phyloP scores from a whole-genome alignment of 2,329 filamentous ascomycete genomes.

The Beauveria sp. region DNA sequence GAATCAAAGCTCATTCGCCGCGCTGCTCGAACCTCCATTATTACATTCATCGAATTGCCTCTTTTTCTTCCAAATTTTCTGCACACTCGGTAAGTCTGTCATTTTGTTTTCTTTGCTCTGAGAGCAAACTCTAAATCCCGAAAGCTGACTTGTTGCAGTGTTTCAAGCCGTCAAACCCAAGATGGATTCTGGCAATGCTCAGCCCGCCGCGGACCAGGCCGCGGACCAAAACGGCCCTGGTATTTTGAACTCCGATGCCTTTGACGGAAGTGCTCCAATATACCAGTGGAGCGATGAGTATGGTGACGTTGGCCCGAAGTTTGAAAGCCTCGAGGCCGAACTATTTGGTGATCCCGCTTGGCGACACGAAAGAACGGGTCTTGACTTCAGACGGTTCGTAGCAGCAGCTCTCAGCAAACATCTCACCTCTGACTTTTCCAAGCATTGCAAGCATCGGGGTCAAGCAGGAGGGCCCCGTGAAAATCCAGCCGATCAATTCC shows the following conservation, averaged over 20 bases:
- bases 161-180: background rate
- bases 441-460: constrained; percentile 51
- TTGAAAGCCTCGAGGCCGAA: constrained; percentile 61
- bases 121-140: background rate
- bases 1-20: background rate
- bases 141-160: background rate
- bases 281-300: constrained; percentile 84
- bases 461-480: constrained; percentile 46
- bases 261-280: constrained; percentile 50
- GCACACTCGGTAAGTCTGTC: background rate
- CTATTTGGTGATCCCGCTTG: constrained; percentile 60
- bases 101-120: background rate
- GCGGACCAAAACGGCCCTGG: background rate
- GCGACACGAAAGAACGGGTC: constrained; percentile 42
- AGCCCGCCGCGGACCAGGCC: background rate
- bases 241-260: constrained; percentile 18
- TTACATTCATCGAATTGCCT: background rate
- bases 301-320: constrained; percentile 73
- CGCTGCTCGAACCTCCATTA: background rate
- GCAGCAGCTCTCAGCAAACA: background rate
- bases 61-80: background rate
- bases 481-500: constrained; percentile 41
- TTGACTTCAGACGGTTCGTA: constrained; percentile 56
- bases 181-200: background rate
- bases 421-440: constrained; percentile 12